These are phyloP conservation scores for Apiospora malaysiana DNA, from an alignment of 2,329 filamentous ascomycete species.

Conservation along the genomic window DNA sequence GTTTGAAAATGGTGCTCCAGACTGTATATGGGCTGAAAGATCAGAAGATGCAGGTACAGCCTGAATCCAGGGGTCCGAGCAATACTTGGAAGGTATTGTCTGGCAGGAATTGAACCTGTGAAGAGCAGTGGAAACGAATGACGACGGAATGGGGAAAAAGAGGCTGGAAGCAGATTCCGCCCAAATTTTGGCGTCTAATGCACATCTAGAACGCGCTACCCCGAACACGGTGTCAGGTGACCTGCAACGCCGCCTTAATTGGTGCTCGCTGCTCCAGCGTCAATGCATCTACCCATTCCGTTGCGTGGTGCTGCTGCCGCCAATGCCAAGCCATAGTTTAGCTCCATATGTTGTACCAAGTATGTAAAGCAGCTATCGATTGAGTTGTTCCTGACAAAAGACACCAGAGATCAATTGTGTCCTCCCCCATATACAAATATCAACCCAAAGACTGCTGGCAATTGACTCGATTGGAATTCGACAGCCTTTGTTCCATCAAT, in stretches of 20 bases:
- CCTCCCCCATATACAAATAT: neutral
- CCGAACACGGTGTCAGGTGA: slow-evolving; percentile 20
- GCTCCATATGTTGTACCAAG: too few species aligned
- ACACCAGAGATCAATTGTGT: neutral
- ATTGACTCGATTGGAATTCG: neutral
- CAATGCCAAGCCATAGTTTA: neutral
- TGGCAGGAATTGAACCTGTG: neutral
- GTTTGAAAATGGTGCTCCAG: neutral
- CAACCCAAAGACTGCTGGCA: neutral
- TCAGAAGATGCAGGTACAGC: neutral
- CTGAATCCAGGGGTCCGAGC: neutral
- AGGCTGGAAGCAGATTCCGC: slow-evolving; percentile 9
- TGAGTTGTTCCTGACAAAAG: neutral
- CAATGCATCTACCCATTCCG: slow-evolving; percentile 1
- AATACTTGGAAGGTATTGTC: neutral
- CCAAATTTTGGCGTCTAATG: slow-evolving; percentile 20
- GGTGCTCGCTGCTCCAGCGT: neutral
- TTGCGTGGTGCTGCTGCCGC: neutral
- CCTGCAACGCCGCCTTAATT: neutral
- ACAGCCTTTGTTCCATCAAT: neutral
- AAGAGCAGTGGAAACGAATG: neutral
- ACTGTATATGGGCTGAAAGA: neutral
- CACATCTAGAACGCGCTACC: slow-evolving; percentile 3
- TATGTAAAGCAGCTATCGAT: neutral
- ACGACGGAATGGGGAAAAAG: slow-evolving; percentile 16